Conservation (phyloP, 257 asterid genomes). For the Jacaranda copaia region DNA sequence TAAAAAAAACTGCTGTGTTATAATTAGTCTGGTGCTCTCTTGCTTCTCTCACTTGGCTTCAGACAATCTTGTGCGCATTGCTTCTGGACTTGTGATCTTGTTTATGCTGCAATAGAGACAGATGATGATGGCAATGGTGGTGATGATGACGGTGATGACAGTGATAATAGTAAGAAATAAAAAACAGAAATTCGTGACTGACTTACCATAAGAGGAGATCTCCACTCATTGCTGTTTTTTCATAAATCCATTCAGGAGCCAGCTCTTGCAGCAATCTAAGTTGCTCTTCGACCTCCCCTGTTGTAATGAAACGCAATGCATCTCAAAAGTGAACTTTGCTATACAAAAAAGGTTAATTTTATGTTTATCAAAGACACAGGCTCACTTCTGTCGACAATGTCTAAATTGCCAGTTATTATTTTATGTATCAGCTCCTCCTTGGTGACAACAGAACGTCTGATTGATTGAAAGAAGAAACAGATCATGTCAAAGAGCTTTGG, state of each 20-base stretch:
- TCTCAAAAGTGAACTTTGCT: slow-evolving; percentile 8
- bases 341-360: background rate
- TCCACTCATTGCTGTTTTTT: slow-evolving; percentile 63
- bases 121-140: background rate
- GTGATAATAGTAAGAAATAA: background rate
- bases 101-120: slow-evolving; percentile 61
- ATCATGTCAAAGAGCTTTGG: slow-evolving; percentile 78
- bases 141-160: background rate
- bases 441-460: slow-evolving; percentile 66
- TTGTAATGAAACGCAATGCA: slow-evolving; percentile 26
- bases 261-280: slow-evolving; percentile 74
- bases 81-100: slow-evolving; percentile 59
- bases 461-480: slow-evolving; percentile 68
- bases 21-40: background rate
- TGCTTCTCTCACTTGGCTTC: slow-evolving; percentile 54
- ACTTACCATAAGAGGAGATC: slow-evolving; percentile 74
- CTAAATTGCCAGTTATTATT: slow-evolving; percentile 52
- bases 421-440: slow-evolving; percentile 75
- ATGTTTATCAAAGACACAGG: slow-evolving; percentile 2
- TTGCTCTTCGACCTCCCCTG: slow-evolving; percentile 84
- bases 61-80: slow-evolving; percentile 57
- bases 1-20: background rate
- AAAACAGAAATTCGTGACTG: background rate
- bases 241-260: slow-evolving; percentile 88
- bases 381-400: slow-evolving; percentile 68